A percentile compares a stretch with the other conserved stretches of the same genome.
phyloP scores from a whole-genome alignment of 768 basidiomycete genomes.

The Favolaschia claudopus region DNA sequence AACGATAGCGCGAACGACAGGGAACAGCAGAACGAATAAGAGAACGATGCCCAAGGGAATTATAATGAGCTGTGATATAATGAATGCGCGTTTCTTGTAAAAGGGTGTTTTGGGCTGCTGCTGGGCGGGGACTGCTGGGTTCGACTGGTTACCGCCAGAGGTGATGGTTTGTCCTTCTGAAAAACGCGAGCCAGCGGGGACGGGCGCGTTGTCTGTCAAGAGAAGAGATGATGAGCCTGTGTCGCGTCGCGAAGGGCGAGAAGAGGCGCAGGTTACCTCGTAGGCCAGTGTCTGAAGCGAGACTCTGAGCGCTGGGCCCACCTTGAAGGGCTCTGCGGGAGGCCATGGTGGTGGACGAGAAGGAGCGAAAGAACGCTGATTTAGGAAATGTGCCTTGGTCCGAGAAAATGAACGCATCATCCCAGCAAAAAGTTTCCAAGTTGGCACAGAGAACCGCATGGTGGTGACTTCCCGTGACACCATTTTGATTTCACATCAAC shows the following conservation, averaged over 20 bases:
- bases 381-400: no score
- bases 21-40: constrained; percentile 73
- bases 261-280: constrained; percentile 20
- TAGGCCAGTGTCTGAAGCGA: constrained; percentile 29
- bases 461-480: no score
- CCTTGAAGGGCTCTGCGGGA: no score
- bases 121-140: constrained; percentile 12
- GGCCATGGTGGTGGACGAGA: no score
- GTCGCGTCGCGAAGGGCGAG: neutral
- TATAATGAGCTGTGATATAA: constrained; percentile 60
- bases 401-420: no score
- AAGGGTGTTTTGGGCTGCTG: constrained; percentile 48
- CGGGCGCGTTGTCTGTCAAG: constrained; percentile 18
- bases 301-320: constrained; percentile 23
- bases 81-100: constrained; percentile 71
- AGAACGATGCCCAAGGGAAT: constrained; percentile 64
- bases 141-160: neutral
- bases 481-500: no score
- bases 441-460: no score
- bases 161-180: constrained; percentile 14
- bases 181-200: constrained; percentile 23
- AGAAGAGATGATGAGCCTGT: neutral
- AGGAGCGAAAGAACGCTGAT: no score
- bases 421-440: no score
- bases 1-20: constrained; percentile 70